phyloP scores from a whole-genome alignment of 192 early-diverging fungal species.

The Powellomyces hirtus region DNA sequence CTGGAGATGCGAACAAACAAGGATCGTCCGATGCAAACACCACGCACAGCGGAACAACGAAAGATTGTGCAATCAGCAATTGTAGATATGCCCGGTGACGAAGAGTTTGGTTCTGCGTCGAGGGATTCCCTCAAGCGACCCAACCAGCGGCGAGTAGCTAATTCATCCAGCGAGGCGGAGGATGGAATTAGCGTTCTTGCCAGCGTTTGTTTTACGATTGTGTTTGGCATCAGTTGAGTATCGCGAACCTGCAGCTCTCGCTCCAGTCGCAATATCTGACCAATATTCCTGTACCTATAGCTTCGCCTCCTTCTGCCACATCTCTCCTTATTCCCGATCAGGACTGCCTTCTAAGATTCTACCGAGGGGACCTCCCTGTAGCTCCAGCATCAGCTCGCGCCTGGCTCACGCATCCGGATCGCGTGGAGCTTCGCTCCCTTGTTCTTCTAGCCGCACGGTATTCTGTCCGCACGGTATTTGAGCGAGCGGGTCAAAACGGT shows the following conservation, averaged over 20 bases:
- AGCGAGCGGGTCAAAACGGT: constrained; percentile 1
- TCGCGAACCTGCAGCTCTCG: too few species aligned
- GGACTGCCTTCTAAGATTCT: constrained; percentile 12
- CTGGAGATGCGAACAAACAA: constrained; percentile 1
- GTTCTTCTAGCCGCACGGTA: constrained; percentile 19
- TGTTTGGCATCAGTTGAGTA: constrained; percentile 6
- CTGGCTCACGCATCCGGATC: constrained; percentile 20
- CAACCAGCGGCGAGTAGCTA: not conserved
- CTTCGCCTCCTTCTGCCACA: not conserved
- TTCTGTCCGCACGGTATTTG: constrained; percentile 26
- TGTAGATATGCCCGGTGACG: not conserved
- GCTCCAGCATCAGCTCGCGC: constrained; percentile 9
- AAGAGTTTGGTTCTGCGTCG: not conserved
- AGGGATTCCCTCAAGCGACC: not conserved
- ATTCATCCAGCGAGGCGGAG: not conserved
- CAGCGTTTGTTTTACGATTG: not conserved
- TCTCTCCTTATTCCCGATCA: not conserved
- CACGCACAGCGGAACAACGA: not conserved
- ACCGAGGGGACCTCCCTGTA: constrained; percentile 20
- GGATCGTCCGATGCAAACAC: constrained; percentile 1
- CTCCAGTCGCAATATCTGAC: too few species aligned
- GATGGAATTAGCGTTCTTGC: not conserved
- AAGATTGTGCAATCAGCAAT: not conserved
- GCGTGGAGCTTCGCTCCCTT: constrained; percentile 9
- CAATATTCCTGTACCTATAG: not conserved